Conservation (phyloP, 169 alveolate genomes). For the Eimeria acervulina region DNA sequence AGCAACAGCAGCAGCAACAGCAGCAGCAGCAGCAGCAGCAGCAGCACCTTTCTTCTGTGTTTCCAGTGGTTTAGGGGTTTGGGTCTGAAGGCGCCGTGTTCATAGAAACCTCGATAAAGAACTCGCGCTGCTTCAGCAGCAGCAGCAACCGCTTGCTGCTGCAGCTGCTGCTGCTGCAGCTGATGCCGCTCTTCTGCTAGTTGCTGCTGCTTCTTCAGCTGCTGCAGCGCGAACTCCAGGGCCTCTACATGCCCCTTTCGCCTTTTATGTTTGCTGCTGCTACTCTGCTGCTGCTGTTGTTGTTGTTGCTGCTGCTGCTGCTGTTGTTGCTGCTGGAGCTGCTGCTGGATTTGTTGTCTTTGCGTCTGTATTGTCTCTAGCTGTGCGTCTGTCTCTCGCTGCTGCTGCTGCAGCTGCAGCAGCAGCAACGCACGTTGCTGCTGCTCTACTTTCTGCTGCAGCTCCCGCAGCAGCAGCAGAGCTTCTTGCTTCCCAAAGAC, state of each 20-base stretch:
- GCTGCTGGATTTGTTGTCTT: too few relatives aligned
- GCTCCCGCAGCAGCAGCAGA: too few relatives aligned
- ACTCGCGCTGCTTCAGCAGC: background rate
- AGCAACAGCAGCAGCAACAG: background rate
- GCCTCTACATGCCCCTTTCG: background rate
- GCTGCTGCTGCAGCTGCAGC: too few relatives aligned
- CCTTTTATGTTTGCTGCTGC: too few relatives aligned
- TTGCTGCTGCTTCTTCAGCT: background rate
- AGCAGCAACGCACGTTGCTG: too few relatives aligned
- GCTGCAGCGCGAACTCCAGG: background rate
- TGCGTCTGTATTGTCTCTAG: too few relatives aligned
- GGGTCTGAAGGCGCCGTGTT: slow-evolving; percentile 16
- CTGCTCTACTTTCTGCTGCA: too few relatives aligned
- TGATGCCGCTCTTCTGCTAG: background rate
- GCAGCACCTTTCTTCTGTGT: background rate
- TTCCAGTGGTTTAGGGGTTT: background rate
- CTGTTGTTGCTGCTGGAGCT: too few relatives aligned
- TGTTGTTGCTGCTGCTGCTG: too few relatives aligned
- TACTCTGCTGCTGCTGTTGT: too few relatives aligned
- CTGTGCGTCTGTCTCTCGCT: too few relatives aligned
- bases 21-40: background rate
- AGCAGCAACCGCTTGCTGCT: slow-evolving; percentile 56
- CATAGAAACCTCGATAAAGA: background rate
- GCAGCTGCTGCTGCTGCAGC: slow-evolving; percentile 44
- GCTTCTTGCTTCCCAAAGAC: too few relatives aligned